Evolutionary conservation across 169 alveolate genomes (phyloP).

Genomic region (Cryptosporidium muris): DNA sequence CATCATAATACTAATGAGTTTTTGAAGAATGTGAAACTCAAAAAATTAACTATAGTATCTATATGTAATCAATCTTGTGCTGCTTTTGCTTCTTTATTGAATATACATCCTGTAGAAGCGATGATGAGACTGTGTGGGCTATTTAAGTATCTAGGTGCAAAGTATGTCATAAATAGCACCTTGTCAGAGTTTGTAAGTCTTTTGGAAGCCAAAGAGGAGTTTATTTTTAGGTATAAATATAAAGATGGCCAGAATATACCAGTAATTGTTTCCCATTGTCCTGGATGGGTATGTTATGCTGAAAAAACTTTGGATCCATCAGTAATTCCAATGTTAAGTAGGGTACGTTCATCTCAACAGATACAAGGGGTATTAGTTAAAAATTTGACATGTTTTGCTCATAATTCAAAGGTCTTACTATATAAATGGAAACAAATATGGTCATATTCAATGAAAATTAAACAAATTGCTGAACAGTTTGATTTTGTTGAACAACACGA

Average conservation of each 20-base stretch:
- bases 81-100: conserved; percentile 78
- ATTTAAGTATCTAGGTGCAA: conserved; percentile 76
- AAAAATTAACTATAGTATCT: conserved; percentile 79
- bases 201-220: conserved; percentile 73
- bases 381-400: conserved; percentile 53
- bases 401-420: conserved; percentile 50
- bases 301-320: conserved; percentile 87
- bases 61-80: conserved; percentile 87
- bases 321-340: conserved; percentile 84
- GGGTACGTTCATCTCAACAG: conserved; percentile 87
- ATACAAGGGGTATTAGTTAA: conserved; percentile 84
- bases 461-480: neutral
- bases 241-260: conserved; percentile 72
- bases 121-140: conserved; percentile 73
- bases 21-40: conserved; percentile 71
- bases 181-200: conserved; percentile 73
- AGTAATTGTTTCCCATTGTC: conserved; percentile 88
- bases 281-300: conserved; percentile 94
- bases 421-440: neutral
- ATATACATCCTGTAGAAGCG: conserved; percentile 71
- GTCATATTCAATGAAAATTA: neutral
- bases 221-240: conserved; percentile 50
- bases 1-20: conserved; percentile 83
- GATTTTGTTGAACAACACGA: conserved; percentile 62
- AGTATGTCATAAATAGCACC: conserved; percentile 72